These are phyloP conservation scores for Scleroderma citrinum DNA, from an alignment of 768 basidiomycete species.

Conservation along the genomic window DNA sequence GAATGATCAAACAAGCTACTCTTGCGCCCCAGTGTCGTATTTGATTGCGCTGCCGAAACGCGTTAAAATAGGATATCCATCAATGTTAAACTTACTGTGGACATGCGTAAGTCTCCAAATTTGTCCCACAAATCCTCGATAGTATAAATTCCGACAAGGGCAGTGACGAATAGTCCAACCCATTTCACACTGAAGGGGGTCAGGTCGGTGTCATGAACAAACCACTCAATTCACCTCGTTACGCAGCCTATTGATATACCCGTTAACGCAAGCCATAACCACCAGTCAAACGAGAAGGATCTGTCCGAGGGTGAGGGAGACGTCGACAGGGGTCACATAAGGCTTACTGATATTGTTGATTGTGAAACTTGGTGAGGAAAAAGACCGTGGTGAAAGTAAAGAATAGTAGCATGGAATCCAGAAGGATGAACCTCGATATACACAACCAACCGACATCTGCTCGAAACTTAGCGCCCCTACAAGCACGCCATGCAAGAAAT, in stretches of 20 bases:
- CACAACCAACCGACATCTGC: conserved; percentile 94
- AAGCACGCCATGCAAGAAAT: neutral
- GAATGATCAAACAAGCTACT: conserved; percentile 74
- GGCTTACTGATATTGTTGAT: conserved; percentile 88
- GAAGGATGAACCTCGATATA: conserved; percentile 94
- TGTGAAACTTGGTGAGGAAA: conserved; percentile 93
- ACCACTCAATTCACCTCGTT: conserved; percentile 53
- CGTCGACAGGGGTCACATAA: neutral
- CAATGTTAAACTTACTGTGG: conserved; percentile 51
- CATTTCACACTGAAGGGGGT: conserved; percentile 72
- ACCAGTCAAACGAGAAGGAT: conserved; percentile 95
- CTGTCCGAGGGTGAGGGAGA: conserved; percentile 33
- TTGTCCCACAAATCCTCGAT: conserved; percentile 98
- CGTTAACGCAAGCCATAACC: conserved; percentile 90
- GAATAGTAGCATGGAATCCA: conserved; percentile 98
- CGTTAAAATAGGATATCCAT: conserved; percentile 7
- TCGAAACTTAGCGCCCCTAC: neutral
- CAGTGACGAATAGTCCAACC: conserved; percentile 93
- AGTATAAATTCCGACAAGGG: conserved; percentile 92
- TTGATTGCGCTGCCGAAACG: conserved; percentile 65
- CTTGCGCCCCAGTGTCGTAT: conserved; percentile 87
- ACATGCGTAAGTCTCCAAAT: conserved; percentile 92
- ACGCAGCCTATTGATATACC: conserved; percentile 95
- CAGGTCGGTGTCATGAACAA: neutral
- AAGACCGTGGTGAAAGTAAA: conserved; percentile 98